A percentile compares a stretch with the other conserved stretches of the same genome.
Conservation (phyloP, 2,329 filamentous ascomycete species). For the Pestalotiopsis sp. region DNA sequence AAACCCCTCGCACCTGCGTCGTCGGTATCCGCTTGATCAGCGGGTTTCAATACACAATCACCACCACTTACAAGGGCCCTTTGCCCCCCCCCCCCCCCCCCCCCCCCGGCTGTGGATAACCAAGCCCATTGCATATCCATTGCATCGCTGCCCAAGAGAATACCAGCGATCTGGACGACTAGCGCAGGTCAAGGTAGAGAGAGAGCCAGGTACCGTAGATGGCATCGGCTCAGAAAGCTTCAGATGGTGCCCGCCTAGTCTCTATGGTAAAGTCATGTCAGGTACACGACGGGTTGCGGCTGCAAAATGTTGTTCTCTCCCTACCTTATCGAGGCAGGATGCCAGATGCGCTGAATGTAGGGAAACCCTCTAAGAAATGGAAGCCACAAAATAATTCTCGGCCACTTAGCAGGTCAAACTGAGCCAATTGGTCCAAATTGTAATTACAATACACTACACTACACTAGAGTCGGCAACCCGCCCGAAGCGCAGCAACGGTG, state of each 20-base stretch:
- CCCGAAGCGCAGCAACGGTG: not conserved
- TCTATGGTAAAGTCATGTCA: too few species aligned
- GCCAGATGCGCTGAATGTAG: too few species aligned
- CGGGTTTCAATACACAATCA: not conserved
- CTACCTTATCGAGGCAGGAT: too few species aligned
- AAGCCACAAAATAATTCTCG: not conserved
- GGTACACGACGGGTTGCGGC: too few species aligned
- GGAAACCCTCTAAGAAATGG: not conserved
- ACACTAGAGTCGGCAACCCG: not conserved
- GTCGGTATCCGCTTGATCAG: not conserved
- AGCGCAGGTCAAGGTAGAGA: not conserved
- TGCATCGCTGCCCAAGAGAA: not conserved
- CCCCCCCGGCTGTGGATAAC: not conserved
- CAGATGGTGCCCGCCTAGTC: not conserved
- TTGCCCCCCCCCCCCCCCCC: not conserved
- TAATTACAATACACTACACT: not conserved
- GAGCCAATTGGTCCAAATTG: not conserved
- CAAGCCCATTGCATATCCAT: not conserved
- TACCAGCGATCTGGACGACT: not conserved
- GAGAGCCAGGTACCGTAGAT: not conserved
- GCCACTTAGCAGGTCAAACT: not conserved
- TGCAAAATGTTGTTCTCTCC: too few species aligned
- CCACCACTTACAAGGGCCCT: not conserved
- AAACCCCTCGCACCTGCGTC: not conserved
- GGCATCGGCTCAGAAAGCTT: not conserved